Evolutionary conservation across 192 early-diverging fungal species (phyloP), one percentile per base, ranked within the genome.

Genomic region (Dissophora ornata): DNA sequence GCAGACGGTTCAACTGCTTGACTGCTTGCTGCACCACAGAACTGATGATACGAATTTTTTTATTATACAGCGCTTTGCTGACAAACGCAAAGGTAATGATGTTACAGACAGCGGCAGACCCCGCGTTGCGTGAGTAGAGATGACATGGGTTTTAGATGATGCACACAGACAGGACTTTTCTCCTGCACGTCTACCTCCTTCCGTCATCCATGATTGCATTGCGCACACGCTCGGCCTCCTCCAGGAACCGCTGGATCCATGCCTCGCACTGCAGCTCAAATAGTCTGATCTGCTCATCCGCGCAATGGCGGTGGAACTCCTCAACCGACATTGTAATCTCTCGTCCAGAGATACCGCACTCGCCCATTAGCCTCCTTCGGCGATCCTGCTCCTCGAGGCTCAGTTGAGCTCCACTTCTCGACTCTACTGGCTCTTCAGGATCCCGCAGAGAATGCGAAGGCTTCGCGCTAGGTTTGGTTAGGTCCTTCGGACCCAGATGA

Each of bases 161-260:
- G n/a, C n/a, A n/a, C n/a, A n/a, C n/a, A n/a, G n/a, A n/a, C n/a
- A n/a, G n/a, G n/a, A n/a, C n/a, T 8, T 47, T 2, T 2, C 2
- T 22, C 22, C n/a, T 21, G 1, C 22, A 25, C 18, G 0, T 58
- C 32, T 49, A 61, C 30, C 2, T 12, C 36, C 6, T 26, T 13
- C 55, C 49, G 40, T 60, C 63, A 13, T 61, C 71, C 28, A 66
- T 13, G 11, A 75, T 38, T 1, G 71, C 71, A 4, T 25, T 54
- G 21, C 63, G 57, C 2, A 75, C 57, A 16, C 63, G 71, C 2
- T 66, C 40, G 21, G 62, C 53, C 47, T 77, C 64, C 19, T 77
- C 73, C 18, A 65, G 58, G 36, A 77, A 77, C 30, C 44, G 42
- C 38, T 62, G 64, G 21, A 77, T 49, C 73, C 57, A 67, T 7